Base-by-base conservation (phyloP, 2,329 filamentous ascomycete genomes). In the Oidium heveae region DNA sequence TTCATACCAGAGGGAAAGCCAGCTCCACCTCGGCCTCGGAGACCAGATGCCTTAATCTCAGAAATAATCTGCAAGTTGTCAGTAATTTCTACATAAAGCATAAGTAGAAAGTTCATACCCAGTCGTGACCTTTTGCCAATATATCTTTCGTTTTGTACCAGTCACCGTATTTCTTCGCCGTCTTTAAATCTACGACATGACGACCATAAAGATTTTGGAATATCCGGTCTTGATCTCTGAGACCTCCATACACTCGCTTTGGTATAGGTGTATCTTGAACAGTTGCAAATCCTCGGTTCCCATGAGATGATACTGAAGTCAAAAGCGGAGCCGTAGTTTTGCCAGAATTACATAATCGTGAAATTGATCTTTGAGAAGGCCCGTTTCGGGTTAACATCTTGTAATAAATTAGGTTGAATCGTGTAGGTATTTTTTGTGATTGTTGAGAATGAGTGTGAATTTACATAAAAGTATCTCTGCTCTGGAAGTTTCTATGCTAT, bases 141-240 rank as follows among this genome's bases (percentile, higher is more conserved):
- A 98, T 98, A 69, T 98, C 91, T 77, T 98, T 98, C 55, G 91
- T 98, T 77, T 93, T 94, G 74, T 98, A 80, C 91, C 91, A 98
- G 70, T 96, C 91, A 63, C 91, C 91, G 76, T 94, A 94, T 72
- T 94, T 94, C 81, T 86, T 88, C 54, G 91, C 88, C 66, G 80
- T 86, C 74, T 91, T 89, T 63, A 98, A 72, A 68, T 95, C 88
- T 59, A 87, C 77, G 54, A 86, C 87, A 71, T 86, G 86, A 67
- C 91, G 86, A 65, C 86, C 82, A 72, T 98, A 98, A 57, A 98
- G 76, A 72, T 98, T 98, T 73, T 94, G 88, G 72, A 98, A 98
- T 71, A 98, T 98, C 64, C 91, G 82, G 72, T 98, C 91, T 73
- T 96, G 87, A 68, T 98, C 91, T 71, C 80, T 84, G 63, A 98